These are phyloP conservation scores for Erythrobasidium hasegawianum DNA, from an alignment of 1,284 basidiomycete genomes.

Conservation along the genomic window DNA sequence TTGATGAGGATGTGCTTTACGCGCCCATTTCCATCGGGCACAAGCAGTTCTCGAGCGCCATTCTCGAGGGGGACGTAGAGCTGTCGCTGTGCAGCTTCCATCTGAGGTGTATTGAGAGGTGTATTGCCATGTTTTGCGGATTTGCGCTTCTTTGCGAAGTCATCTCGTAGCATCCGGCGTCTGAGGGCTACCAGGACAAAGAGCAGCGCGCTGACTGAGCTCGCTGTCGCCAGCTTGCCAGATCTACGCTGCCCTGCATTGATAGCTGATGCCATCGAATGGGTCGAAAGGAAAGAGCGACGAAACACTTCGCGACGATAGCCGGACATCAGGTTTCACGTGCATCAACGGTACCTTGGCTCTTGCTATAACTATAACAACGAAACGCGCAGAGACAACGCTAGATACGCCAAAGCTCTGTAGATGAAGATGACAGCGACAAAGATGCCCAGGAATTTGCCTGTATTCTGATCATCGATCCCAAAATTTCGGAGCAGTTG, in stretches of 20 bases:
- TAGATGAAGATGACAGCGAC: constrained; percentile 43
- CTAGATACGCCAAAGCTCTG: constrained; percentile 14
- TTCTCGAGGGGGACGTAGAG: constrained; percentile 40
- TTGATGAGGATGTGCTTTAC: constrained; percentile 49
- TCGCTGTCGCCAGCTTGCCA: background rate
- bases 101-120: constrained; percentile 39
- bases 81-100: constrained; percentile 42
- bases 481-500: constrained; percentile 46
- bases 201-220: constrained; percentile 19
- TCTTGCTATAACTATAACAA: too few species aligned
- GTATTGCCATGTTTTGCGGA: constrained; percentile 1
- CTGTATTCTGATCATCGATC: constrained; percentile 26
- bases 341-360: too few species aligned
- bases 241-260: background rate
- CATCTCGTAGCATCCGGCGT: constrained; percentile 2
- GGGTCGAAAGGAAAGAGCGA: background rate
- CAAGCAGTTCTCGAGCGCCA: constrained; percentile 43
- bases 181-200: constrained; percentile 16
- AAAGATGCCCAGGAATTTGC: constrained; percentile 50
- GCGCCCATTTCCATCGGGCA: constrained; percentile 37
- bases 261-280: background rate
- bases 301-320: background rate
- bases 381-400: background rate
- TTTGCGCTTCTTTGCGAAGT: background rate
- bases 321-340: constrained; percentile 4